These are phyloP conservation scores for Pezizomycotina sp. DNA, from an alignment of 2,329 filamentous ascomycete genomes.

Conservation along the genomic window DNA sequence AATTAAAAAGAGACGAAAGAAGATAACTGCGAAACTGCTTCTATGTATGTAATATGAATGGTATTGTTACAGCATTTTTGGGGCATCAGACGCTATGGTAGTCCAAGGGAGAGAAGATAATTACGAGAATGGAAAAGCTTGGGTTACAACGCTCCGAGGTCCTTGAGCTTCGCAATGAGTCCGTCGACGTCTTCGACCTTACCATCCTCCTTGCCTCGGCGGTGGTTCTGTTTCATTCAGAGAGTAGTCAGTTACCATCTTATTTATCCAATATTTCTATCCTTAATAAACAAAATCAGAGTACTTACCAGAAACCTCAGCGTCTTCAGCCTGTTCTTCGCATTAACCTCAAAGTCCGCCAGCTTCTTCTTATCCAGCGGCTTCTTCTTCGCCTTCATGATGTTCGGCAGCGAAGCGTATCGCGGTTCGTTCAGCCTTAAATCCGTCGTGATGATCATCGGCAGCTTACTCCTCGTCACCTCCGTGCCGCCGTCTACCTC, in stretches of 20 bases:
- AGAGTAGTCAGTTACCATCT: no score
- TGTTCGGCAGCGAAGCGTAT: slow-evolving; percentile 90
- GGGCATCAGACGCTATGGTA: no score
- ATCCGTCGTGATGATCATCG: slow-evolving; percentile 90
- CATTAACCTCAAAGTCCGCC: slow-evolving; percentile 63
- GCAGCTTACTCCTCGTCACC: slow-evolving; percentile 69
- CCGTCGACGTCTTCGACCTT: slow-evolving; percentile 97
- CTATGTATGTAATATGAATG: no score
- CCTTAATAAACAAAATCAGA: background rate
- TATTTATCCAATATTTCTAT: no score
- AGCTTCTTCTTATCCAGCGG: slow-evolving; percentile 81
- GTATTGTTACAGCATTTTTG: no score
- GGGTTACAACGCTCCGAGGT: slow-evolving; percentile 71
- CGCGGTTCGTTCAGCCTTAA: slow-evolving; percentile 82
- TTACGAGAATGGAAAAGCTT: no score
- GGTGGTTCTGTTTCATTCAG: slow-evolving; percentile 50
- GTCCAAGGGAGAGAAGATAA: no score
- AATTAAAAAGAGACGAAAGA: no score
- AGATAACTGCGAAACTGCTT: no score
- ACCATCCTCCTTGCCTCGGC: slow-evolving; percentile 71
- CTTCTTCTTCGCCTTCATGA: slow-evolving; percentile 99
- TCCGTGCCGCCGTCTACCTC: slow-evolving; percentile 94
- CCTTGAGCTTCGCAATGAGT: slow-evolving; percentile 86
- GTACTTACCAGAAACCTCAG: slow-evolving; percentile 61
- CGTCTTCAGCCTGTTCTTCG: slow-evolving; percentile 63